Evolutionary conservation across 805 yeast species (phyloP), one percentile per base, ranked within the genome.

Genomic region (Zygotorulaspora chibaensis): DNA sequence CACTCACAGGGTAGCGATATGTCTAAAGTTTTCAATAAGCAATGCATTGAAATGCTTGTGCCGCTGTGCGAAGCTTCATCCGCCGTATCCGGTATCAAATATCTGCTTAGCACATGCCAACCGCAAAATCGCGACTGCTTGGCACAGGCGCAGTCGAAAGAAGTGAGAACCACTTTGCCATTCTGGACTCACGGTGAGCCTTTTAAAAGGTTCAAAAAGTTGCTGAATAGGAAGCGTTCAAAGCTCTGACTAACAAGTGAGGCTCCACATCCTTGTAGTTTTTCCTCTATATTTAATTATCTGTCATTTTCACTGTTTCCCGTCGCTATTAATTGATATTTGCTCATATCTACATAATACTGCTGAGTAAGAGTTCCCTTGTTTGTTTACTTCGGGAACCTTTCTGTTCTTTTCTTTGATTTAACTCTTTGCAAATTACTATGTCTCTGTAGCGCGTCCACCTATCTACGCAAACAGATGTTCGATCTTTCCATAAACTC

Each of bases 1-100:
- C 25, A 20, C 20, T 16, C 16, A 16, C 7, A 13, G 5, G 20
- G 11, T 13, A 33, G 20, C 12, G 9, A 33, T 8, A 17, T 17
- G n/a, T 13, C 36, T 3, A n/a, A 13, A n/a, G 7, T 33, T 47
- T 79, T 77, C 63, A 79, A 79, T 58, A 56, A 16, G 20, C 36
- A 13, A 10, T n/a, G 20, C 11, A 11, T 13, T 10, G 36, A 33
- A n/a, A 16, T 16, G 6, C 16, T 33, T 4, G 20, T n/a, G 16
- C 12, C 11, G 18, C 36, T 13, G 3, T 33, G 18, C 5, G 16
- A n/a, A 16, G 20, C 20, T 8, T 20, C 20, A 16, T 10, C 16
- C 12, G 3, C 36, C 3, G n/a, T 33, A 16, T 3, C 16, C 7
- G 73, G 67, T 41, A 73, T 71, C 60, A 75, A 75, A 52, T 61